Evolutionary conservation across 2,329 filamentous ascomycete species (phyloP).

Genomic region (Neonectria sp.): DNA sequence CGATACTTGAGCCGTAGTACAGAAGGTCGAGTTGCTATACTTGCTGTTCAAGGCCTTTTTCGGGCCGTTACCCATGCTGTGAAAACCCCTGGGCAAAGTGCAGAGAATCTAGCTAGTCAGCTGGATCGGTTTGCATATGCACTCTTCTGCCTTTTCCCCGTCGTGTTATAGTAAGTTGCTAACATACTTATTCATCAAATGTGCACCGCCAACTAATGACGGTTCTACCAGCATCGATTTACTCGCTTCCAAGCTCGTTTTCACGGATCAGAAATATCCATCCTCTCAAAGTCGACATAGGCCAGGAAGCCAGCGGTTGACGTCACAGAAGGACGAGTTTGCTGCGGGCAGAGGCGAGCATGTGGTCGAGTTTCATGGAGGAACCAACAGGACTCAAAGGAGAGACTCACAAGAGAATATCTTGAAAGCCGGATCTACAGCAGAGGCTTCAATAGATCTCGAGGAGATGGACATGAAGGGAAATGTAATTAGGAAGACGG

Average conservation of each 20-base stretch:
- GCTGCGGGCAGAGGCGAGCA: slow-evolving; percentile 22
- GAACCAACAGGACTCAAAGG: slow-evolving; percentile 27
- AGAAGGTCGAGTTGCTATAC: slow-evolving; percentile 53
- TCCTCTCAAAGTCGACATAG: slow-evolving; percentile 1
- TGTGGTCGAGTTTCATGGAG: slow-evolving; percentile 28
- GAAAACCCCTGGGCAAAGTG: slow-evolving; percentile 53
- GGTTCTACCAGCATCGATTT: slow-evolving; percentile 48
- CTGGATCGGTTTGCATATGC: slow-evolving; percentile 58
- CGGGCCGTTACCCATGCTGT: slow-evolving; percentile 55
- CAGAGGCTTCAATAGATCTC: slow-evolving; percentile 25
- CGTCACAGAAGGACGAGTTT: slow-evolving; percentile 7
- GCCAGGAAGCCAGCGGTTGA: slow-evolving; percentile 7
- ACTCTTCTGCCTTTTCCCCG: slow-evolving; percentile 57
- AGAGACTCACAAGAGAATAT: slow-evolving; percentile 38
- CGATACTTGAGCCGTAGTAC: slow-evolving; percentile 54
- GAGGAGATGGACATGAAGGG: slow-evolving; percentile 40
- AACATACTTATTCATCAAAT: rapidly evolving
- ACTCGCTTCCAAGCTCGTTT: slow-evolving; percentile 51
- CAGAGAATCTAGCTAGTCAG: slow-evolving; percentile 54
- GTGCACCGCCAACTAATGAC: rapidly evolving
- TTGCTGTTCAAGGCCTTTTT: slow-evolving; percentile 54
- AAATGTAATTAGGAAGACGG: slow-evolving; percentile 40
- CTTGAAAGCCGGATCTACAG: slow-evolving; percentile 27
- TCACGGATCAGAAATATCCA: slow-evolving; percentile 23
- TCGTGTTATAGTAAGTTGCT: slow-evolving; percentile 55